Conservation (phyloP, 2,329 filamentous ascomycete species). For the Aspergillus pseudoglaucus region DNA sequence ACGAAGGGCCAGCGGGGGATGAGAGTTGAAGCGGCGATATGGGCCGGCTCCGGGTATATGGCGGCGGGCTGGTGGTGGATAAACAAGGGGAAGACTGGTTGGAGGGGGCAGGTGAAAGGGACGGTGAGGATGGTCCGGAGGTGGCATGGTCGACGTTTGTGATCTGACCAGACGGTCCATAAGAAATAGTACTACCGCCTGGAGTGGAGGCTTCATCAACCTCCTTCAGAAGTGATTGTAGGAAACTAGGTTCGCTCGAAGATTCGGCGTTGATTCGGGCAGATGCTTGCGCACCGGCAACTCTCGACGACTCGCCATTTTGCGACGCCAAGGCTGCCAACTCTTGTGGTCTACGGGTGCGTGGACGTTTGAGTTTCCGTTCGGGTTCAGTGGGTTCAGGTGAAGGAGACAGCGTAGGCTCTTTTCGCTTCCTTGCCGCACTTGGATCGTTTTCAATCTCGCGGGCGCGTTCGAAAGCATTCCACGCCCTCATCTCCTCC, state of each 20-base stretch:
- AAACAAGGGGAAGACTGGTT: slow-evolving; percentile 35
- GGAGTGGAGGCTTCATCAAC: slow-evolving; percentile 56
- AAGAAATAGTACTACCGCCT: slow-evolving; percentile 2
- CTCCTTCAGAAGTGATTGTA: slow-evolving; percentile 81
- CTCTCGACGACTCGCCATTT: slow-evolving; percentile 34
- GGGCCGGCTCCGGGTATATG: slow-evolving; percentile 25
- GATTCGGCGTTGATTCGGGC: slow-evolving; percentile 28
- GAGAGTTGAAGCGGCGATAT: slow-evolving; percentile 31
- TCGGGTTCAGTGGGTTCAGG: slow-evolving; percentile 61
- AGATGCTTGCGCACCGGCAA: slow-evolving; percentile 25
- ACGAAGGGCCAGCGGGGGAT: slow-evolving; percentile 24
- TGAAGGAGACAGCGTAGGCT: slow-evolving; percentile 70
- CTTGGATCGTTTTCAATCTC: slow-evolving; percentile 53
- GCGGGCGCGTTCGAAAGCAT: slow-evolving; percentile 77
- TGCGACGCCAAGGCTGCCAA: slow-evolving; percentile 40
- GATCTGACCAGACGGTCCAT: slow-evolving; percentile 24
- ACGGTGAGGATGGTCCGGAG: slow-evolving; percentile 37
- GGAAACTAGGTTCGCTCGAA: slow-evolving; percentile 64
- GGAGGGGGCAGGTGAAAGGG: slow-evolving; percentile 35
- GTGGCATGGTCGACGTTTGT: slow-evolving; percentile 29
- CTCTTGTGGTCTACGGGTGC: slow-evolving; percentile 63
- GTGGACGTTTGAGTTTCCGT: slow-evolving; percentile 78
- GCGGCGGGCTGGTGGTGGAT: slow-evolving; percentile 34
- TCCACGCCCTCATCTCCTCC: slow-evolving; percentile 82
- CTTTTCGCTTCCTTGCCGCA: slow-evolving; percentile 45